These are phyloP conservation scores for Codiaeum variegatum DNA, from an alignment of 441 rosid species.

Conservation along the genomic window DNA sequence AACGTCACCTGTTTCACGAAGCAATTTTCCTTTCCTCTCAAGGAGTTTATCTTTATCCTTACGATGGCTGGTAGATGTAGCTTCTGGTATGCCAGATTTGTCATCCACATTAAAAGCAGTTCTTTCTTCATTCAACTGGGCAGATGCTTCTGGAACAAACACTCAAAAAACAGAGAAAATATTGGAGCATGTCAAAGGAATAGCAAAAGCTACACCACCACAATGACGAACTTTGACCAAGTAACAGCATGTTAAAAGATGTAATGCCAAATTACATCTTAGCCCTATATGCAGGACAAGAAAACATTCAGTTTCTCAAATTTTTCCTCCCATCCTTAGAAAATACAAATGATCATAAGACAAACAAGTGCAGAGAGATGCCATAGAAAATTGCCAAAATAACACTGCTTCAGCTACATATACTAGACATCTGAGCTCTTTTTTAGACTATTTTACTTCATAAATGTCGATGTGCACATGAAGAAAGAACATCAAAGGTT, in stretches of 20 bases:
- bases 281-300: neutral
- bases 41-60: slow-evolving; percentile 38
- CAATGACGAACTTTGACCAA: neutral
- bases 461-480: neutral
- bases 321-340: neutral
- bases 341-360: neutral
- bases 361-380: neutral
- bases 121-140: slow-evolving; percentile 60
- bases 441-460: too few species aligned
- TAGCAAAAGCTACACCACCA: neutral
- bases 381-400: neutral
- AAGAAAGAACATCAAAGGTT: neutral
- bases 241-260: neutral
- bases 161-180: neutral
- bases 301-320: slow-evolving; percentile 7
- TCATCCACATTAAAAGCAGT: slow-evolving; percentile 37
- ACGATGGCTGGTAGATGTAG: slow-evolving; percentile 36
- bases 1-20: slow-evolving; percentile 28
- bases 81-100: slow-evolving; percentile 47
- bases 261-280: neutral
- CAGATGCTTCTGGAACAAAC: slow-evolving; percentile 57
- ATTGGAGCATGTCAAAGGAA: slow-evolving; percentile 12
- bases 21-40: slow-evolving; percentile 40
- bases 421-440: neutral
- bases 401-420: neutral